Base-by-base conservation (phyloP, 805 yeast genomes). In the Cyberlindnera xishuangbannaensis region DNA sequence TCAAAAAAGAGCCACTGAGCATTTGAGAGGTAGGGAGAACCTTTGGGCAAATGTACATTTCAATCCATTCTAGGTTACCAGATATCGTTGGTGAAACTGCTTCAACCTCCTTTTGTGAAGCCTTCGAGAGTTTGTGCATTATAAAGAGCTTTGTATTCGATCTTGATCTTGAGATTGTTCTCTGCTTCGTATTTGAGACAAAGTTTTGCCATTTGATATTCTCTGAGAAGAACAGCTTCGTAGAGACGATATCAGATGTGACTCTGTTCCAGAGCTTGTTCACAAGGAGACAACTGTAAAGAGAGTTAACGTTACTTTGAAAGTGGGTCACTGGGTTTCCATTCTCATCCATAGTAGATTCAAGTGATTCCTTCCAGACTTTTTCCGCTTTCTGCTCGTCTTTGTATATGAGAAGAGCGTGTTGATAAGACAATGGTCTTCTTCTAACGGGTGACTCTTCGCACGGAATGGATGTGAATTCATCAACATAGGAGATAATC, bases 31-130 rank as follows among this genome's bases (percentile, higher is more conserved):
- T 61, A 4, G 95, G 95, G 7, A 69, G 48, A 19, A 83, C 51
- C 28, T 66, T 67, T 6, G 95, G 90, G 51, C 95, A 86, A 50
- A 88, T 81, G 58, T 82, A 85, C 47, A 86, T 66, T 54, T 87
- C 95, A 19, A 87, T 61, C 82, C 83, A 76, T 44, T 68, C 65
- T 27, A 86, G 53, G 27, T 66, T 60, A 3, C 69, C 62, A 24
- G 77, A 74, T 19, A 70, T 54, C 5, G 67, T 41, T 5, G 55
- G 50, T 2, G 71, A 58, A 7, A 78, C 48, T n/a, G 47, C 29
- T 16, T 78, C 78, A 17, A 84, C 45, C 15, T 78, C 70, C 10
- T 53, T 42, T 50, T 80, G 86, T 32, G 59, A 64, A 3, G 75
- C 67, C 35, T 65, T 67, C 27, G 67, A 64, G 20, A 84, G 53